phyloP scores from a whole-genome alignment of 129 eudicot genomes.

The Escallonia rubra region DNA sequence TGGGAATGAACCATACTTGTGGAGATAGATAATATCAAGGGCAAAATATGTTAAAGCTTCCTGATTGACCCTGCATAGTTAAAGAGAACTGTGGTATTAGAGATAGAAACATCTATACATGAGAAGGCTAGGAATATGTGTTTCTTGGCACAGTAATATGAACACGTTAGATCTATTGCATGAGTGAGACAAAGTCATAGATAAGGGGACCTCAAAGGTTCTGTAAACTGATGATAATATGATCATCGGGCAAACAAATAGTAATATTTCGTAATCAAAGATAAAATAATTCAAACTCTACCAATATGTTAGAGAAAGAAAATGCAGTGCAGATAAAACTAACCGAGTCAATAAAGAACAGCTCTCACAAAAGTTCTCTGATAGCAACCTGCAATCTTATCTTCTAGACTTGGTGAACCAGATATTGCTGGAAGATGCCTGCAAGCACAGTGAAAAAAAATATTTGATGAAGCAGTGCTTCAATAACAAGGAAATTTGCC shows the following conservation, averaged over 20 bases:
- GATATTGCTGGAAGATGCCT: constrained; percentile 94
- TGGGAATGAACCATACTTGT: constrained; percentile 20
- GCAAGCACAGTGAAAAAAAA: constrained; percentile 12
- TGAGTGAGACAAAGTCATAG: too few species aligned
- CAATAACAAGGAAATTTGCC: background rate
- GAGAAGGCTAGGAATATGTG: too few species aligned
- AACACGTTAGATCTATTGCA: too few species aligned
- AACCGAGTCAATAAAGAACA: constrained; percentile 4
- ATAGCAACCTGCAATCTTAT: constrained; percentile 80
- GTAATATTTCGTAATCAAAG: background rate
- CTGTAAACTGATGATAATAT: too few species aligned
- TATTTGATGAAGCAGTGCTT: background rate
- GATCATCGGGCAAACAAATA: background rate
- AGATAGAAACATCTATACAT: too few species aligned
- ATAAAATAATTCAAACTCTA: background rate
- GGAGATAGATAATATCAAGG: constrained; percentile 3
- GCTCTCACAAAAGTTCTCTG: constrained; percentile 7
- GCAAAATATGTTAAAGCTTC: background rate
- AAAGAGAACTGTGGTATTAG: constrained; percentile 11
- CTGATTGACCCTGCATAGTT: background rate
- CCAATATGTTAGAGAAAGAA: background rate
- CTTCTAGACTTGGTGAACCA: constrained; percentile 93
- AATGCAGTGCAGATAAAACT: background rate
- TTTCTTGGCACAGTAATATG: too few species aligned
- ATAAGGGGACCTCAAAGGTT: too few species aligned